Evolutionary conservation across 306 rosid species (phyloP).

Genomic region (Malus asiatica): DNA sequence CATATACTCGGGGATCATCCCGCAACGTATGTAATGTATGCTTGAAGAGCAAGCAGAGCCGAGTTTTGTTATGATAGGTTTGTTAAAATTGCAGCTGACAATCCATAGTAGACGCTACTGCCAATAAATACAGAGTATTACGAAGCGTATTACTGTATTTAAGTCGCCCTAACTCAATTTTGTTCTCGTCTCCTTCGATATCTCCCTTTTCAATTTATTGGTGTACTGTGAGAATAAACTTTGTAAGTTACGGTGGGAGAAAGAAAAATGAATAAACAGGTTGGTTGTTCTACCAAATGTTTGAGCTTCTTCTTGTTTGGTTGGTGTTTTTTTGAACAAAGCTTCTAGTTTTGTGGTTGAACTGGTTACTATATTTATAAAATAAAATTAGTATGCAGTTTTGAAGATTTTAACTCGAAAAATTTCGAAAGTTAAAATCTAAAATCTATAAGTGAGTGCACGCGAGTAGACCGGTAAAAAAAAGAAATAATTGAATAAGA

Average conservation of each 20-base stretch:
- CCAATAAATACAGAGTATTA: neutral
- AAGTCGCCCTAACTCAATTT: no score
- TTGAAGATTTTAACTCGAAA: no score
- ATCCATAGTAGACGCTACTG: neutral
- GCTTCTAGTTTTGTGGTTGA: neutral
- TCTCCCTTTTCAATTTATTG: neutral
- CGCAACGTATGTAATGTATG: neutral
- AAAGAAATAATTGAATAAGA: no score
- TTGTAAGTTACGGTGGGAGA: neutral
- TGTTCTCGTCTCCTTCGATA: neutral
- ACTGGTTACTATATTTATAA: neutral
- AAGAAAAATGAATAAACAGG: neutral
- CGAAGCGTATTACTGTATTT: no score
- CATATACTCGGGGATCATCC: neutral
- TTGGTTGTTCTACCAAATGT: neutral
- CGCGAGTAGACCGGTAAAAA: no score
- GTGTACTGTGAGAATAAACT: neutral
- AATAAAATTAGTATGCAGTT: no score
- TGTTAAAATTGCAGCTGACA: slow-evolving; percentile 3
- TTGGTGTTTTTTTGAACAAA: neutral
- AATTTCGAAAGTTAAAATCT: no score
- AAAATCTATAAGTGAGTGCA: no score
- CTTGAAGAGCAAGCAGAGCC: slow-evolving; percentile 3
- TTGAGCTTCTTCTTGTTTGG: neutral
- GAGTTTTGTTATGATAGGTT: slow-evolving; percentile 17